Base-by-base conservation (phyloP, 1,284 basidiomycete species). In the Trichosporon coremiiforme region DNA sequence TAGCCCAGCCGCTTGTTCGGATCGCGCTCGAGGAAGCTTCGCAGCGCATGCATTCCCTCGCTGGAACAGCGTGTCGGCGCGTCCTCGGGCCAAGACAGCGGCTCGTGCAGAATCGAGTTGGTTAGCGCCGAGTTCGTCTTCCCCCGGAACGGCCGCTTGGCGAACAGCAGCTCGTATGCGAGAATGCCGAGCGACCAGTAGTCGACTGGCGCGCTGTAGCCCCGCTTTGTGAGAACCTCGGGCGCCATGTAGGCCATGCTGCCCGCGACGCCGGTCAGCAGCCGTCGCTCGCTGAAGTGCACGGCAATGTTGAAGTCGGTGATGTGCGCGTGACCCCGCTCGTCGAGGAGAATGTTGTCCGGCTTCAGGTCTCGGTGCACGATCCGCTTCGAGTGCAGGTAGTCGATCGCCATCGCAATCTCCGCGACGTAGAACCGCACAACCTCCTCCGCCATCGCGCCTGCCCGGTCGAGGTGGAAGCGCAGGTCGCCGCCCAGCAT, bases 221-320 rank as follows among this genome's bases (percentile, higher is more conserved):
- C 85, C 66, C 81, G 85, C 75, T 87, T 87, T 22, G 85, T 86
- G 65, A 98, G 87, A 20, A 98, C 91, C 81, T 98, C 94, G 1
- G 95, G 92, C 2, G 95, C 87, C 96, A 99, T 99, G 85, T 99
- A 99, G 0, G 96, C 95, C 93, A 98, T 96, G 75, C 92, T 94
- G 1, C 95, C 95, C 1, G 95, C 96, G 4, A 99, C 91, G 68
- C 93, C 94, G 1, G 92, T 95, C 80, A 98, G 90, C 70, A 92
- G 82, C 41, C 81, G 74, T 60, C 90, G 87, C 68, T 94, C 91
- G 7, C 94, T 95, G 81, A 94, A 98, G 83, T 98, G 96, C 8
- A 98, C 95, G 15, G 95, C 96, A 75, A 98, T 95, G 81, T 99
- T 99, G 85, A 99, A 97, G 84, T 98, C 96, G 15, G 96, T 98